Evolutionary conservation across 345 rosid species (phyloP), one percentile per base, ranked within the genome.

Genomic region (Citrus trifoliata): DNA sequence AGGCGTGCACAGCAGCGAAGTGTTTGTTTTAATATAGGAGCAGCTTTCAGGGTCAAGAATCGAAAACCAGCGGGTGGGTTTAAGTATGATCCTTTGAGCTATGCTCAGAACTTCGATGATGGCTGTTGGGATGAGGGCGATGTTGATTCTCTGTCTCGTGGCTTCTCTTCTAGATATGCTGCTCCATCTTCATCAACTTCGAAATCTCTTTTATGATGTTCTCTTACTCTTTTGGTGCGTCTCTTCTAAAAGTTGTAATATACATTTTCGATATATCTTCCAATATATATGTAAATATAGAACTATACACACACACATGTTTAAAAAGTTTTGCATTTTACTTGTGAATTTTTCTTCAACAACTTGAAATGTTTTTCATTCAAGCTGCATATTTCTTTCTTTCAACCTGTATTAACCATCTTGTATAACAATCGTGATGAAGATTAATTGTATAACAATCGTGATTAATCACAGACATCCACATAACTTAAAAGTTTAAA

Each of bases 101-200:
- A 86, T 78, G 87, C 90, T 79, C 86, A 86, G n/a, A 88, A 88
- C 79, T 88, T 88, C 48, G 89, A 88, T 59, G 84, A 86, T 0
- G 82, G 88, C 1, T 77, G 65, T 46, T 70, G 82, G 75, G 84
- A 84, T 77, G 84, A 84, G 56, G 82, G 76, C 53, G 13, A 12
- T 55, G 81, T 68, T 55, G 82, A 73, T 69, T 59, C 70, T 27
- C 2, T 70, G 24, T 42, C 76, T 75, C 85, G 77, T 14, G 82
- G 86, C 14, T 88, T 88, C 81, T 86, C 88, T 66, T 81, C 87
- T 28, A 79, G 90, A 73, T 80, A 74, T 69, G 85, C 84, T 53
- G 80, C 84, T 22, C 61, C 86, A 14, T 78, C 79, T 42, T 77
- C 53, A 80, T 53, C 81, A 10, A 18, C 28, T 18, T 27, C 14